A percentile compares a stretch with the other conserved stretches of the same genome.
These are phyloP conservation scores for Metschnikowia kunwiensis DNA, from an alignment of 805 yeast species.

Conservation along the genomic window DNA sequence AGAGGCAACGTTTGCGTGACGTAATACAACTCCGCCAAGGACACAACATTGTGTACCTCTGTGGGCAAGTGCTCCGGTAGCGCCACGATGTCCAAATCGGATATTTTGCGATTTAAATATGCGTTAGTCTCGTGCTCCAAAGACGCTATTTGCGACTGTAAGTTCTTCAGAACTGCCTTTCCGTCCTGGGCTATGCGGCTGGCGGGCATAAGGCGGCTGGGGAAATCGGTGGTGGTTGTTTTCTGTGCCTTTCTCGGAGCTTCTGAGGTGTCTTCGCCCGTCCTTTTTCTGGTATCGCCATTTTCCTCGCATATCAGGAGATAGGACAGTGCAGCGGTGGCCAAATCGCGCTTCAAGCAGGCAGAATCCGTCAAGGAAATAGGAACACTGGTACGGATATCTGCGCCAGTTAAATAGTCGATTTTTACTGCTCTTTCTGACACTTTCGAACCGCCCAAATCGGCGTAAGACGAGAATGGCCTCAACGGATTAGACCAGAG, in stretches of 20 bases:
- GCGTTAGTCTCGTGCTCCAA: constrained; percentile 22
- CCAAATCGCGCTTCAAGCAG: constrained; percentile 4
- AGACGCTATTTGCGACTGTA: constrained; percentile 22
- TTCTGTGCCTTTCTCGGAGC: constrained; percentile 8
- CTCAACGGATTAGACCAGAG: constrained; percentile 18
- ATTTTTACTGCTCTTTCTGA: background rate
- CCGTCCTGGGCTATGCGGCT: background rate
- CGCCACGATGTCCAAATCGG: constrained; percentile 36
- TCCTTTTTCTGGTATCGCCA: constrained; percentile 2
- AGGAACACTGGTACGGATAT: background rate
- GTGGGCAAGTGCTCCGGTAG: constrained; percentile 44
- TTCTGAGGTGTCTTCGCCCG: background rate
- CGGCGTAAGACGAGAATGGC: constrained; percentile 6
- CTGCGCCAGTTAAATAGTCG: background rate
- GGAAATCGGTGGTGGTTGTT: constrained; percentile 5
- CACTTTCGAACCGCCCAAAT: background rate
- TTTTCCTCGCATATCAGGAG: background rate
- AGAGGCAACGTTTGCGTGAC: constrained; percentile 86
- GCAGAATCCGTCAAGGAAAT: background rate
- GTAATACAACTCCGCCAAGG: constrained; percentile 83
- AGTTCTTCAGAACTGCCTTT: constrained; percentile 6
- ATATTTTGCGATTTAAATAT: constrained; percentile 25
- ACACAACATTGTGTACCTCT: constrained; percentile 40
- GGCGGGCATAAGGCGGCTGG: constrained; percentile 12
- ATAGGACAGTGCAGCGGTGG: background rate